Percentiles rank a stretch among this genome's conserved stretches.
Conservation (phyloP, 768 basidiomycete species). For the Rhodotorula paludigena region DNA sequence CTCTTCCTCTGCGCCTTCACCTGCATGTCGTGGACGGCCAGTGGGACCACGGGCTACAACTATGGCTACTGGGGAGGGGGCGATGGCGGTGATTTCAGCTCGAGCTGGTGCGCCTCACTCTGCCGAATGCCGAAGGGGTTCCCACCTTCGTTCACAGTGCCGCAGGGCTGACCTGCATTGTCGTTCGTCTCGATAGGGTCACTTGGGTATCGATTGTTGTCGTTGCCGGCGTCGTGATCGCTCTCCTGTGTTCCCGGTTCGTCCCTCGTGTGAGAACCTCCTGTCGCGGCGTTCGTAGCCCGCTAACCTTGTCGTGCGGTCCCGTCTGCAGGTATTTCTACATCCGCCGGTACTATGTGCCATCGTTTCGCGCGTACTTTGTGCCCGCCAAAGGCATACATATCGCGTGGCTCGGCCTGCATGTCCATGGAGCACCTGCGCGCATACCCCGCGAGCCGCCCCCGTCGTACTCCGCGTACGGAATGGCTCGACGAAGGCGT, state of each 20-base stretch:
- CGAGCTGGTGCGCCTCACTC: background rate
- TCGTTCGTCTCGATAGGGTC: conserved; percentile 12
- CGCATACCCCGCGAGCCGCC: background rate
- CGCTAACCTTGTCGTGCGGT: background rate
- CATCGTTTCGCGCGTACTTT: conserved; percentile 25
- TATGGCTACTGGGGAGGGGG: background rate
- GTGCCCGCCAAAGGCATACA: conserved; percentile 26
- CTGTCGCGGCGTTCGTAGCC: too few relatives aligned
- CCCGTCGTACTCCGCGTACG: background rate
- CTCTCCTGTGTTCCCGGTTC: conserved; percentile 14
- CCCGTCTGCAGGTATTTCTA: conserved; percentile 24
- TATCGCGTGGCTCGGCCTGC: conserved; percentile 3
- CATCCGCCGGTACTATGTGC: conserved; percentile 24
- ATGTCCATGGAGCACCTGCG: conserved; percentile 13
- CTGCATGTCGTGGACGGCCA: background rate
- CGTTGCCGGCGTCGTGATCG: conserved; percentile 14
- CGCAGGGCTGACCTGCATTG: background rate
- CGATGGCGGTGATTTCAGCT: background rate
- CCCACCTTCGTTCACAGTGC: too few relatives aligned
- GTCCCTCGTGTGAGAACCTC: too few relatives aligned
- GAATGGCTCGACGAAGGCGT: background rate
- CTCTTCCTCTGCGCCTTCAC: background rate
- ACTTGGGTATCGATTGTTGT: conserved; percentile 22
- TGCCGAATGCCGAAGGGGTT: background rate
- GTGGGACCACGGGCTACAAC: background rate